phyloP scores from a whole-genome alignment of 2,329 filamentous ascomycete species.

The Diaporthe amygdali region DNA sequence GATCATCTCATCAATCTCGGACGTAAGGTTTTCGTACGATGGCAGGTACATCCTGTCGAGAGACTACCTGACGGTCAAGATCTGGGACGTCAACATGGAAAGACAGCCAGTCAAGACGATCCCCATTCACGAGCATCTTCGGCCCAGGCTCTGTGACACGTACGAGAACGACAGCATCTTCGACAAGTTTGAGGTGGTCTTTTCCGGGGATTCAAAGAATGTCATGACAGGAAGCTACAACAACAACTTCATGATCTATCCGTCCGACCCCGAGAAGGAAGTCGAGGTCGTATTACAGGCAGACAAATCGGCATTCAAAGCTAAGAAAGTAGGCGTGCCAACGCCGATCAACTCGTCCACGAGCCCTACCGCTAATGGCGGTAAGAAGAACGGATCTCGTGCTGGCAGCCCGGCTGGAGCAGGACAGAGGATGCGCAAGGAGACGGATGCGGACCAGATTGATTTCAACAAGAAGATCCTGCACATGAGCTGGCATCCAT shows the following conservation, averaged over 20 bases:
- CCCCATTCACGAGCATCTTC: conserved; percentile 95
- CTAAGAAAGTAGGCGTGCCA: conserved; percentile 98
- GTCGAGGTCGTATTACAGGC: conserved; percentile 97
- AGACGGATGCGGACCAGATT: conserved; percentile 98
- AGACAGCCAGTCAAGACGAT: conserved; percentile 97
- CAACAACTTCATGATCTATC: conserved; percentile 99
- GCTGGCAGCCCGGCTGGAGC: conserved; percentile 82
- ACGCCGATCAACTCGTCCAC: conserved; percentile 90
- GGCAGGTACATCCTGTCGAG: conserved; percentile 96
- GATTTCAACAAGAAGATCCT: conserved; percentile 99
- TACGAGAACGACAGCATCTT: conserved; percentile 99
- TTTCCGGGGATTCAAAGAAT: conserved; percentile 97
- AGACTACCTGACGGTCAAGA: conserved; percentile 98
- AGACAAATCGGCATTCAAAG: conserved; percentile 99
- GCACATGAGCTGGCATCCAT: conserved; percentile 99
- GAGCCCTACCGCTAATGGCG: conserved; percentile 73
- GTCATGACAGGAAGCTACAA: conserved; percentile 99
- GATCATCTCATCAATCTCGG: conserved; percentile 99
- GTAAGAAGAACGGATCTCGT: conserved; percentile 88
- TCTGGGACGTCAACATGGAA: conserved; percentile 99
- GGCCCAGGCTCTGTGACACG: conserved; percentile 93
- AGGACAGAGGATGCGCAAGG: conserved; percentile 94
- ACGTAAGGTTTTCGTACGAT: conserved; percentile 96
- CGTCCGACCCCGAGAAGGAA: conserved; percentile 93
- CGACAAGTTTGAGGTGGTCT: conserved; percentile 99